Evolutionary conservation across 495 filamentous ascomycete genomes (phyloP), one percentile per base, ranked within the genome.

Genomic region (Penicillium coffeae): DNA sequence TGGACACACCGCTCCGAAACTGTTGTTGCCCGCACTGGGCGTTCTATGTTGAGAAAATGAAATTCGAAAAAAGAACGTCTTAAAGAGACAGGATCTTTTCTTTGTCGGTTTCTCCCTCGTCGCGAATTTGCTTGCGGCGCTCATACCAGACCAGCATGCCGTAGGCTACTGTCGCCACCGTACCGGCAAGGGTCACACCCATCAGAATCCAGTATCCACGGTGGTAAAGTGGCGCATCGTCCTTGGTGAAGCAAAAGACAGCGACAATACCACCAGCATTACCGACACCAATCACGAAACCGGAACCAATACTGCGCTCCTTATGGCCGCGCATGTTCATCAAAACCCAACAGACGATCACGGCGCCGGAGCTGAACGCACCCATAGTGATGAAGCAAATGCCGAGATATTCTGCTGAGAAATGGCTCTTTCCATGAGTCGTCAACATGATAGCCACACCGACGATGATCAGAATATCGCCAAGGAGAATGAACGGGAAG

Each of bases 311-410:
- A 18, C 57, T 61, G 8, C 70, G 63, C 25, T 64, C 50, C 10
- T 38, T 50, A 38, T 65, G 60, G 2, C 69, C 69, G 3, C 49
- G 52, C 33, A 69, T 50, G 33, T 65, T 67, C 55, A 70, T 65
- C 10, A 63, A 40, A 10, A 52, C 57, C 57, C 69, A 72, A 54
- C 68, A 72, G 10, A 72, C 32, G 7, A 63, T 55, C 13, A 56
- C 55, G 8, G 66, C 54, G 8, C 55, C 56, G 0, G 63, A 46
- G 42, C 52, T 52, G 10, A 67, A 59, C 18, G 51, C 52, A 10
- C 82, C 81, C 50, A 76, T 74, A 0, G 82, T 82, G 1, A 84
- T 74, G 19, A 85, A 59, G 51, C 82, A 84, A 53, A 80, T 83
- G 76, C 83, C 81, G 14, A 79, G 72, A 51, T 85, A 87, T 42